These are phyloP conservation scores for Nidularia pulvinata DNA, from an alignment of 768 basidiomycete genomes.

Conservation along the genomic window DNA sequence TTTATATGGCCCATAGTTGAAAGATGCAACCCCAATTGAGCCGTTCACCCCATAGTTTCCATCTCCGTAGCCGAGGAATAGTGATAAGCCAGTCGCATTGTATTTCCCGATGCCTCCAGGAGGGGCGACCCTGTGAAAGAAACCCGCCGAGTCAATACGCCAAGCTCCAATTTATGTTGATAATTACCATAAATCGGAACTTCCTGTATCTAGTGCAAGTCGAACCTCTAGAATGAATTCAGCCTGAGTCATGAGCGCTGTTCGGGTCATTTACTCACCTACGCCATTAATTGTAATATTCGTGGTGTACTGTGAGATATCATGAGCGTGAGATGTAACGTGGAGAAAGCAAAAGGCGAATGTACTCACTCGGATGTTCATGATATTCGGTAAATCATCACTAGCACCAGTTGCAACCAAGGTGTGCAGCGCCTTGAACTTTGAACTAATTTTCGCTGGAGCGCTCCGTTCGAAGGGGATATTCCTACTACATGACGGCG, in stretches of 20 bases:
- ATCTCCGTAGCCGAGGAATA: constrained; percentile 28
- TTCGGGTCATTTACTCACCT: constrained; percentile 4
- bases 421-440: too few species aligned
- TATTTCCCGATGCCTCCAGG: constrained; percentile 24
- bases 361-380: constrained; percentile 6
- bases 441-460: too few species aligned
- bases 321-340: background rate
- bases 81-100: constrained; percentile 25
- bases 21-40: constrained; percentile 25
- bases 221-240: constrained; percentile 13
- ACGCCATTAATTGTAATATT: constrained; percentile 26
- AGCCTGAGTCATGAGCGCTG: background rate
- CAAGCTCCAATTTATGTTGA: background rate
- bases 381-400: constrained; percentile 4
- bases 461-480: too few species aligned
- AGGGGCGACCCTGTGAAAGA: constrained; percentile 26
- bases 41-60: constrained; percentile 29
- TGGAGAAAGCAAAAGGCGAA: background rate
- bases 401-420: too few species aligned
- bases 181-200: constrained; percentile 31
- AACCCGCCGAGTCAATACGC: background rate
- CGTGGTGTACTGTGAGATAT: constrained; percentile 19
- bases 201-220: constrained; percentile 34
- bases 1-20: constrained; percentile 24
- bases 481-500: too few species aligned